Conservation (phyloP, 2,329 filamentous ascomycete genomes). For the Dactylellina sp. region DNA sequence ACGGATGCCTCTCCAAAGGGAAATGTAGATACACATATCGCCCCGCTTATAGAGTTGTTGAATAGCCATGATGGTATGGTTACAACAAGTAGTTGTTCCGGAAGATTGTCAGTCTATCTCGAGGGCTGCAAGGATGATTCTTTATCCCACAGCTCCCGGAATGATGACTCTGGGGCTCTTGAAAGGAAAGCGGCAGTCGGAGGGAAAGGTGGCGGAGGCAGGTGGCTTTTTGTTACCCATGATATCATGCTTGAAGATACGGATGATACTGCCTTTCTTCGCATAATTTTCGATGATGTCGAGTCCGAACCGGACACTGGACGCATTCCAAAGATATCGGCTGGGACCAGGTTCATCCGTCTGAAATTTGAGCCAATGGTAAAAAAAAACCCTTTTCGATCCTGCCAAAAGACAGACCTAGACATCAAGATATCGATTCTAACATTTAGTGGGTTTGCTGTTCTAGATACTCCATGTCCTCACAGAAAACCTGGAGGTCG, state of each 20-base stretch:
- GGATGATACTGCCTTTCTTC: constrained; percentile 63
- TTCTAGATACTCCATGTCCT: constrained; percentile 88
- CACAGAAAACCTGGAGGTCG: constrained; percentile 78
- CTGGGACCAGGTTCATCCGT: constrained; percentile 72
- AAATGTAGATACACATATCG: constrained; percentile 81
- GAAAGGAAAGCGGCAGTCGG: constrained; percentile 71
- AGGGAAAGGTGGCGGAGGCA: constrained; percentile 85
- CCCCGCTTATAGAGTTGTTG: constrained; percentile 80
- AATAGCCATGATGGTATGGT: constrained; percentile 80
- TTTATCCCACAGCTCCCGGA: constrained; percentile 7
- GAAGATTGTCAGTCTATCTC: constrained; percentile 85
- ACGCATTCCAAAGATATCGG: constrained; percentile 58
- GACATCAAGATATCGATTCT: no score
- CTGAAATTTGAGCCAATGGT: constrained; percentile 98
- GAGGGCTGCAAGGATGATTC: constrained; percentile 74
- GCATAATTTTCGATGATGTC: constrained; percentile 63
- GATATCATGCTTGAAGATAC: constrained; percentile 69
- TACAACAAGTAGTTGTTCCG: constrained; percentile 93
- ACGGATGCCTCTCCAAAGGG: constrained; percentile 89
- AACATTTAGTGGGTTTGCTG: constrained; percentile 5
- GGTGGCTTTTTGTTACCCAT: constrained; percentile 90
- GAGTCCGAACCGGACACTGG: constrained; percentile 54
- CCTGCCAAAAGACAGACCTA: neutral
- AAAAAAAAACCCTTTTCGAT: constrained; percentile 59
- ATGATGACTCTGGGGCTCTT: neutral